phyloP scores from a whole-genome alignment of 2,329 filamentous ascomycete genomes.

The Colletotrichum liriopes region DNA sequence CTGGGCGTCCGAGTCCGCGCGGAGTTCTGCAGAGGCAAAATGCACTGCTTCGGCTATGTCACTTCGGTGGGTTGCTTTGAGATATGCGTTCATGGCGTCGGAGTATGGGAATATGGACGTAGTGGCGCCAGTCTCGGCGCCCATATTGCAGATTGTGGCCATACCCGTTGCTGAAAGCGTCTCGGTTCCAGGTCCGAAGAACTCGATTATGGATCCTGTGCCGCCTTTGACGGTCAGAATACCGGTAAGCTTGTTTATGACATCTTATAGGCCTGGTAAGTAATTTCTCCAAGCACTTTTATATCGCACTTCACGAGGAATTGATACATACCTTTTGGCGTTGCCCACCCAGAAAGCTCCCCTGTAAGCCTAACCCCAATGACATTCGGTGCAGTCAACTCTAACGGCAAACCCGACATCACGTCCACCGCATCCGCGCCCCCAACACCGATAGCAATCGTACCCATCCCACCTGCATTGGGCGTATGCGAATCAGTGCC shows the following conservation, averaged over 20 bases:
- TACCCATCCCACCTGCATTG: conserved; percentile 95
- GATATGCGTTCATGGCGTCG: conserved; percentile 84
- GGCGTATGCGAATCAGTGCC: conserved; percentile 98
- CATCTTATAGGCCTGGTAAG: conserved; percentile 59
- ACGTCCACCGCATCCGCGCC: conserved; percentile 67
- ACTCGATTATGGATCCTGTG: conserved; percentile 80
- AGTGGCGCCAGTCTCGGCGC: conserved; percentile 72
- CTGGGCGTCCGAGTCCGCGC: conserved; percentile 56
- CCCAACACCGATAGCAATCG: conserved; percentile 95
- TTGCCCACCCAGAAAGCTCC: conserved; percentile 79
- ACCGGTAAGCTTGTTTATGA: conserved; percentile 82
- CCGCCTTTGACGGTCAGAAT: conserved; percentile 86
- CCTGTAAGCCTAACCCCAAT: conserved; percentile 84
- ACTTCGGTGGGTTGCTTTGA: conserved; percentile 79
- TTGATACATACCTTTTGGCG: conserved; percentile 69
- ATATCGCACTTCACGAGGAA: too few relatives aligned
- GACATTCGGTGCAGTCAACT: conserved; percentile 74
- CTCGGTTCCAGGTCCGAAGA: conserved; percentile 76
- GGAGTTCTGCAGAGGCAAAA: conserved; percentile 64
- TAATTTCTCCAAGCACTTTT: too few relatives aligned
- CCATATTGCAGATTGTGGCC: conserved; percentile 74
- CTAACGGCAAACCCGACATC: conserved; percentile 28
- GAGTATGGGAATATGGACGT: conserved; percentile 86
- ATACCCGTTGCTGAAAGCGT: conserved; percentile 80
- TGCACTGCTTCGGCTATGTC: conserved; percentile 78